phyloP scores from a whole-genome alignment of 805 yeast species.

The Candida nonsorbophila region DNA sequence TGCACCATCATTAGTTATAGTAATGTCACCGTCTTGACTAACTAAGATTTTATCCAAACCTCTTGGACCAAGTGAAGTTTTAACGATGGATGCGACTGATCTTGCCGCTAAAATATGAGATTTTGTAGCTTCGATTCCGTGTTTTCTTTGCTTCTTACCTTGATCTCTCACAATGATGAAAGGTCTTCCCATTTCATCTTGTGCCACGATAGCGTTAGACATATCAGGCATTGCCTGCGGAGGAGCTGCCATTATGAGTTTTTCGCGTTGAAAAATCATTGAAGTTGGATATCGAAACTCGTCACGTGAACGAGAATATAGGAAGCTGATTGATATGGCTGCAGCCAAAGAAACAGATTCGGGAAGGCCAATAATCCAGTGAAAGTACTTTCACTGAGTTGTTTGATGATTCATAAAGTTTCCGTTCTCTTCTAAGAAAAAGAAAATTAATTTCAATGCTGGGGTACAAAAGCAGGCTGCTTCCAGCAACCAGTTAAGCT shows the following conservation, averaged over 20 bases:
- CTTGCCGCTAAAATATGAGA: conserved; percentile 93
- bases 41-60: conserved; percentile 96
- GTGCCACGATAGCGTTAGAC: conserved; percentile 98
- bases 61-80: conserved; percentile 93
- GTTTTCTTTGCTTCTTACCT: conserved; percentile 65
- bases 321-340: no score
- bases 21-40: conserved; percentile 95
- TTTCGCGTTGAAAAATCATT: conserved; percentile 6
- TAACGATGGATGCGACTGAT: conserved; percentile 87
- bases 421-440: no score
- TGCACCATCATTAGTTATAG: conserved; percentile 98
- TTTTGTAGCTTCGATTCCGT: conserved; percentile 47
- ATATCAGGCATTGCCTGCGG: conserved; percentile 69
- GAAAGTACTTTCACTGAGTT: no score
- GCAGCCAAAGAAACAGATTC: no score
- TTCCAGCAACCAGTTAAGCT: no score
- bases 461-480: no score
- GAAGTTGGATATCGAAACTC: no score
- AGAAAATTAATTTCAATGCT: no score
- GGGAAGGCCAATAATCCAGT: no score
- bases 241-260: conserved; percentile 10
- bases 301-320: no score
- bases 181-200: conserved; percentile 99
- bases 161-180: conserved; percentile 92
- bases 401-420: no score